phyloP scores from a whole-genome alignment of 345 rosid species.

The Anastatica hierochuntica region DNA sequence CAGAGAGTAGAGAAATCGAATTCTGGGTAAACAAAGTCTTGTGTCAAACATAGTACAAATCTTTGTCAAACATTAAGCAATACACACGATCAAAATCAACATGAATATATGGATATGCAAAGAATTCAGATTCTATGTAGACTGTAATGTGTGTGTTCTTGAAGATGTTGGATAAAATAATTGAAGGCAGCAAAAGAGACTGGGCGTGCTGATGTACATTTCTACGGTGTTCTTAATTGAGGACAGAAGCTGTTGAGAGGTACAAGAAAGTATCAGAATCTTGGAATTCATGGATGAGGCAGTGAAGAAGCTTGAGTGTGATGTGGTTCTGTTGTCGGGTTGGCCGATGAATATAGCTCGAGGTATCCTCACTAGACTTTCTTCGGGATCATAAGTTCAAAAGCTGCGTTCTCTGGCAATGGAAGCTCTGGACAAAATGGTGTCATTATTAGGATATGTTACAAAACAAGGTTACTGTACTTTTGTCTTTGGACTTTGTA shows the following conservation, averaged over 20 bases:
- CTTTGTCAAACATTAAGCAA: too few species aligned
- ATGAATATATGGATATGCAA: background rate
- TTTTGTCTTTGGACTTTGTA: background rate
- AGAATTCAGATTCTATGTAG: background rate
- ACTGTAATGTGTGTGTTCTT: conserved; percentile 1
- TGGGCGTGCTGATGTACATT: conserved; percentile 71
- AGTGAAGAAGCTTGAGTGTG: conserved; percentile 66
- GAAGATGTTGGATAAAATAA: conserved; percentile 92
- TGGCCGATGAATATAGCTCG: conserved; percentile 76
- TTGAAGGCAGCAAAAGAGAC: conserved; percentile 63
- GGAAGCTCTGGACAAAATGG: conserved; percentile 49
- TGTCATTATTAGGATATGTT: conserved; percentile 18
- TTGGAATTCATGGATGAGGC: conserved; percentile 61
- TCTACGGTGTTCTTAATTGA: conserved; percentile 74
- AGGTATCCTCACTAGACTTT: conserved; percentile 80
- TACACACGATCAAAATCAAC: too few species aligned
- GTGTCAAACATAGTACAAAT: too few species aligned
- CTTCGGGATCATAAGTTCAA: conserved; percentile 69
- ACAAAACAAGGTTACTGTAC: conserved; percentile 16
- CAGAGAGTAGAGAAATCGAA: too few species aligned
- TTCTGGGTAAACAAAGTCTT: too few species aligned
- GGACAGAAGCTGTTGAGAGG: conserved; percentile 66
- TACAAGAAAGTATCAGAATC: conserved; percentile 41
- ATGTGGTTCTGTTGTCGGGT: conserved; percentile 79
- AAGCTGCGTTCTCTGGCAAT: conserved; percentile 57